These are phyloP conservation scores for Hirsutella minnesotensis DNA, from an alignment of 2,329 filamentous ascomycete species.

Conservation along the genomic window DNA sequence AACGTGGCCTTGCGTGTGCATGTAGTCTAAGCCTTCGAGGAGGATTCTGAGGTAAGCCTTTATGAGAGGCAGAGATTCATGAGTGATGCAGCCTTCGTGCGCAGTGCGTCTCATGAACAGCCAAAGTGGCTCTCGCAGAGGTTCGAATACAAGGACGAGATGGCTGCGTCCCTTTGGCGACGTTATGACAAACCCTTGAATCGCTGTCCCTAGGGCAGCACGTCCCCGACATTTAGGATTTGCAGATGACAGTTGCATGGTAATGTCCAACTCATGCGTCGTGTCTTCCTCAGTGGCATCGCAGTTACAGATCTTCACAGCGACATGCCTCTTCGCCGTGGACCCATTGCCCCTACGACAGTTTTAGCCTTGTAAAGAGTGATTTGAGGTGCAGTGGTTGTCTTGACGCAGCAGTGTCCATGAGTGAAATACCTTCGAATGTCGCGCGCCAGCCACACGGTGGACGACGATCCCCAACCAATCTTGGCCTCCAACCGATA, in stretches of 20 bases:
- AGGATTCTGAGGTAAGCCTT: constrained; percentile 19
- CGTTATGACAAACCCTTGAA: constrained; percentile 17
- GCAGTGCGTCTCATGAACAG: constrained; percentile 24
- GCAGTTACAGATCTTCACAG: constrained; percentile 12
- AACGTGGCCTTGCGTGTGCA: constrained; percentile 29
- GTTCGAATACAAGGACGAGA: constrained; percentile 22
- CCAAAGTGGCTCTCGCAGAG: constrained; percentile 25
- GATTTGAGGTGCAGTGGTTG: not conserved
- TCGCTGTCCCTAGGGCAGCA: constrained; percentile 15
- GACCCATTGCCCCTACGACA: not conserved
- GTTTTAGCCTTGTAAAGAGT: not conserved
- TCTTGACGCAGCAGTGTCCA: not conserved
- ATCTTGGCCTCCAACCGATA: constrained; percentile 23
- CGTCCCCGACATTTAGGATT: constrained; percentile 15
- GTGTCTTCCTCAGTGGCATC: constrained; percentile 10
- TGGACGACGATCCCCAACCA: constrained; percentile 23
- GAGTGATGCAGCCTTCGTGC: constrained; percentile 10
- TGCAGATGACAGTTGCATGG: not conserved
- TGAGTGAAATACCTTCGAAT: not conserved
- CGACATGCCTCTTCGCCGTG: constrained; percentile 9
- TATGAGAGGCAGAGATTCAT: constrained; percentile 14
- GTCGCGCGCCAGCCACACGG: constrained; percentile 22
- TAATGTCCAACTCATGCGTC: constrained; percentile 9
- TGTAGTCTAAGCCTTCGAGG: constrained; percentile 26
- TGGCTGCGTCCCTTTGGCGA: constrained; percentile 17